Conservation (phyloP, 2,329 filamentous ascomycete genomes). For the Diaporthe ilicicola region DNA sequence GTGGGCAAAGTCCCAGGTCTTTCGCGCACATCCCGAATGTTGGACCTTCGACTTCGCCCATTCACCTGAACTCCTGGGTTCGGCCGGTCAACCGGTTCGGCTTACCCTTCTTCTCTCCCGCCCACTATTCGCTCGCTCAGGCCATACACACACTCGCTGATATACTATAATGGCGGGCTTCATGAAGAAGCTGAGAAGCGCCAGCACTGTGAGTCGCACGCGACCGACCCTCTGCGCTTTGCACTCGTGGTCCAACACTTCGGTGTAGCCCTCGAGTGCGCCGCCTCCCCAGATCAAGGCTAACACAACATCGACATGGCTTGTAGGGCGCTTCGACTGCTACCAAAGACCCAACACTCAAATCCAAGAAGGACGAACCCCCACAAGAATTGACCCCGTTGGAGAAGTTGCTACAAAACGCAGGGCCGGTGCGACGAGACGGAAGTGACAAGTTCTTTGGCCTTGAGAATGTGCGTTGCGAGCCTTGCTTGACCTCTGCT, state of each 20-base stretch:
- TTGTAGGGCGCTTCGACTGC: constrained; percentile 54
- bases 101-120: constrained; percentile 7
- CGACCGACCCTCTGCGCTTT: constrained; percentile 16
- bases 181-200: constrained; percentile 66
- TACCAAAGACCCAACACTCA: constrained; percentile 48
- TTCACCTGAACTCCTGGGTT: constrained; percentile 30
- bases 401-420: constrained; percentile 81
- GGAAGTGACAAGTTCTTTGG: constrained; percentile 99
- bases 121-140: not conserved
- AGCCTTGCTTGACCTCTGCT: constrained; percentile 18
- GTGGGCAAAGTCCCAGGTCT: constrained; percentile 24
- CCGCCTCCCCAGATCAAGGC: constrained; percentile 17
- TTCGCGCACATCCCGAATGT: constrained; percentile 31
- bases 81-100: constrained; percentile 31
- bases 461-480: constrained; percentile 86
- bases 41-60: constrained; percentile 23
- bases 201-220: constrained; percentile 58
- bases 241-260: constrained; percentile 7
- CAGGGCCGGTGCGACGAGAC: constrained; percentile 82
- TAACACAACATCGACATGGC: not conserved
- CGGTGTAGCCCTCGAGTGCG: constrained; percentile 22
- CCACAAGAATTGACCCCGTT: constrained; percentile 68
- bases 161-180: constrained; percentile 60
- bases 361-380: constrained; percentile 65
- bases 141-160: not conserved